A percentile compares a stretch with the other conserved stretches of the same genome.
These are phyloP conservation scores for Salinomyces thailandicus DNA, from an alignment of 2,329 filamentous ascomycete genomes.

Conservation along the genomic window DNA sequence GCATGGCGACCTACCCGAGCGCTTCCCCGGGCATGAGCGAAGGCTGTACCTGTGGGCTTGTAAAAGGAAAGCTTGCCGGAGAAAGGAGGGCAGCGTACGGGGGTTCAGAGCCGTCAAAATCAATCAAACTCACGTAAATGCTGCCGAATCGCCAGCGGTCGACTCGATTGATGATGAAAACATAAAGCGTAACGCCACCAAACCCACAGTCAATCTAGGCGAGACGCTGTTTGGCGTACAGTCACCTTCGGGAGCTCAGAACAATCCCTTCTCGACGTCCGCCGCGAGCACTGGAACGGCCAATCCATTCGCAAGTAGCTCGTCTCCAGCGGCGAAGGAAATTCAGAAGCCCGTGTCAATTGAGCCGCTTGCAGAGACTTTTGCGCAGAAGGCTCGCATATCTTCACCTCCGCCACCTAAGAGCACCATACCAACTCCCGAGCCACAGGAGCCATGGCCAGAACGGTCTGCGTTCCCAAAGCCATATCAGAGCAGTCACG, in stretches of 20 bases:
- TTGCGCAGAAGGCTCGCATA: conserved; percentile 24
- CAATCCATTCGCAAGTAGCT: conserved; percentile 47
- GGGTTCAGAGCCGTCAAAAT: conserved; percentile 49
- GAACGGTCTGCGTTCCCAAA: conserved; percentile 50
- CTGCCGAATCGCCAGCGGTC: neutral
- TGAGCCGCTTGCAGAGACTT: conserved; percentile 19
- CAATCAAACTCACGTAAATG: conserved; percentile 22
- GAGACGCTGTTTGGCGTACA: conserved; percentile 61
- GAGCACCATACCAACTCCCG: conserved; percentile 16
- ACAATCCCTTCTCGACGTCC: conserved; percentile 53
- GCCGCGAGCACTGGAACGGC: conserved; percentile 25
- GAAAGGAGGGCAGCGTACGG: conserved; percentile 72
- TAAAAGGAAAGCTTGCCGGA: conserved; percentile 63
- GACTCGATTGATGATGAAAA: conserved; percentile 2
- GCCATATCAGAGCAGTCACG: conserved; percentile 65
- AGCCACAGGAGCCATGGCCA: conserved; percentile 62
- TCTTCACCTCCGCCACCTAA: conserved; percentile 19
- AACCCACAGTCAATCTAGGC: conserved; percentile 43
- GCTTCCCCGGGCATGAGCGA: conserved; percentile 77
- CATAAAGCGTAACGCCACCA: conserved; percentile 16
- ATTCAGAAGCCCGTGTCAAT: conserved; percentile 25
- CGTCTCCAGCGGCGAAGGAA: conserved; percentile 38
- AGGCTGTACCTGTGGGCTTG: conserved; percentile 82
- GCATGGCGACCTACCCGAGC: conserved; percentile 77
- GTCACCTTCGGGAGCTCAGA: conserved; percentile 25